Base-by-base conservation (phyloP, 345 rosid species). In the Mercurialis annua region DNA sequence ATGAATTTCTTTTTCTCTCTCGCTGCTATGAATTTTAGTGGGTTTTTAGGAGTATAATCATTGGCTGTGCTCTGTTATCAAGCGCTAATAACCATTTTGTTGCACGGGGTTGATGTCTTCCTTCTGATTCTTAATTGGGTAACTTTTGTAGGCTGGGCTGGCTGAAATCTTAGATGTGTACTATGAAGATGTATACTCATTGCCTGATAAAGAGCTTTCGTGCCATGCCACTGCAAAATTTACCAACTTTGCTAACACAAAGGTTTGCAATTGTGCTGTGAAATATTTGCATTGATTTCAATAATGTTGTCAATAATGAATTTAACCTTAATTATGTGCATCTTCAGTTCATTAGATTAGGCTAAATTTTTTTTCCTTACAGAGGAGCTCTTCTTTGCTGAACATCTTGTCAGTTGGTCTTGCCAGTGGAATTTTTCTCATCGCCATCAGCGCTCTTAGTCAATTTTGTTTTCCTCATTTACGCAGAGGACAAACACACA, bases 121-220 rank as follows among this genome's bases (percentile, higher is more conserved):
- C 53, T 67, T 69, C 43, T 82, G 61, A 79, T 49, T 66, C 42
- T 66, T 8, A 48, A 52, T 59, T 66, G 29, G 42, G 33, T 36
- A 62, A 64, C 46, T 73, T n/a, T 65, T 84, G 52, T 75, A 93
- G 98, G 96, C 80, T 64, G 89, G 87, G 68, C 70, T 93, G 83
- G 96, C 94, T 47, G 88, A 89, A 71, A 67, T 84, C 49, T 72
- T 93, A 74, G 97, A 93, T 78, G 81, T 89, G 70, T 89, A 77
- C 75, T 93, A 80, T 76, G 97, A 90, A 79, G 98, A 93, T 71
- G 59, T 76, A 23, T 90, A 84, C 77, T 73, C 98, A n/a, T 78
- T 90, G 59, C 96, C 96, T 26, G 56, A 50, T 52, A 90, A 93
- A 77, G 82, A 82, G 77, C 76, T 93, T 51, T 80, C 81, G 2